phyloP scores from a whole-genome alignment of 345 rosid species.

The Cardamine chenopodiifolia region DNA sequence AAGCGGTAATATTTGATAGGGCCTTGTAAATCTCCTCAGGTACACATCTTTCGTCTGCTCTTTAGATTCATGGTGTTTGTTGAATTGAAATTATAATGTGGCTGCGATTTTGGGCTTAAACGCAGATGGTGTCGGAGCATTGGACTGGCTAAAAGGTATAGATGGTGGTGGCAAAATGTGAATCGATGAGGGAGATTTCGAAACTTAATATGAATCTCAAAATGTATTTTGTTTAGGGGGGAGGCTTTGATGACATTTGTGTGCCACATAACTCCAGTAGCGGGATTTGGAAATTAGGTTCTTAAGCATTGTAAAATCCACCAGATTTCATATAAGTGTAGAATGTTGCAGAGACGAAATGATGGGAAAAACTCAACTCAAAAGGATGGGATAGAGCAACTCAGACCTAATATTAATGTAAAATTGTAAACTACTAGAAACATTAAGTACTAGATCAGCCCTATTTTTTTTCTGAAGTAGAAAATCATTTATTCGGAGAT shows the following conservation, averaged over 20 bases:
- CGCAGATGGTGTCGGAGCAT: conserved; percentile 38
- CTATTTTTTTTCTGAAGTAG: background rate
- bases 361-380: conserved; percentile 8
- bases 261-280: conserved; percentile 27
- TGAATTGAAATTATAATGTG: conserved; percentile 21
- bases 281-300: conserved; percentile 37
- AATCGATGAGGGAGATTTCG: conserved; percentile 27
- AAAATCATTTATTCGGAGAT: background rate
- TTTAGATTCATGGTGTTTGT: conserved; percentile 7
- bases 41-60: conserved; percentile 23
- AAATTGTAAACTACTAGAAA: conserved; percentile 1
- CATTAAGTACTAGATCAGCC: background rate
- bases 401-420: background rate
- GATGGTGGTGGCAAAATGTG: conserved; percentile 34
- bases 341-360: conserved; percentile 28
- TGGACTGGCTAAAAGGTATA: conserved; percentile 30
- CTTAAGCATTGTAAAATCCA: conserved; percentile 43
- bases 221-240: conserved; percentile 38
- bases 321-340: conserved; percentile 31
- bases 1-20: conserved; percentile 71
- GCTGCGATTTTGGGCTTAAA: conserved; percentile 2
- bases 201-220: conserved; percentile 29
- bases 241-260: conserved; percentile 37
- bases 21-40: conserved; percentile 28
- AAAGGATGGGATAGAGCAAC: conserved; percentile 6